Base-by-base conservation (phyloP, 352 stramenopile species). In the Globisporangium carolinianum region DNA sequence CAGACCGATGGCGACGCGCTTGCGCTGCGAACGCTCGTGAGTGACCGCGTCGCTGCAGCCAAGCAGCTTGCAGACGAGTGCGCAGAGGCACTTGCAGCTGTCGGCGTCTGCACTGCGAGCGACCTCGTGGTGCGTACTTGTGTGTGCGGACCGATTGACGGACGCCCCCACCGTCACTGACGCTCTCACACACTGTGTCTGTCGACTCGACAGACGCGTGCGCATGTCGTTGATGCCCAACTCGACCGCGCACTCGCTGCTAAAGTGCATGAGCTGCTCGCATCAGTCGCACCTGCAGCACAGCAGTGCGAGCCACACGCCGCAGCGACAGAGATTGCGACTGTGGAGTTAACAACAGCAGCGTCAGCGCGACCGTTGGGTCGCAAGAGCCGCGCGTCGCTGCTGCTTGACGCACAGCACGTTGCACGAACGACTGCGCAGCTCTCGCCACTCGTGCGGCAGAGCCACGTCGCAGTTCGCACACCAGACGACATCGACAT, bases 181-280 rank as follows among this genome's bases (percentile, higher is more conserved):
- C 2, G 24, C 7, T 46, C 12, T 10, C 42, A 6, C 42, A 17
- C 42, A 17, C 12, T 17, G 12, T 47, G 4, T n/a, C 41, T 47
- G n/a, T 15, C n/a, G 42, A 12, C 41, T 5, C 9, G 41, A 45
- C 41, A 76, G 68, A 51, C 47, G 15, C 53, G 51, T 11, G 56
- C 57, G 6, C 32, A 55, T 9, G 8, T 55, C 32, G 56, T 60
- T 50, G 37, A 61, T 47, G 39, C 67, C 11, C 61, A 61, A 47
- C 51, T 59, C 49, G 65, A 78, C 48, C 49, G 52, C 43, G 9
- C 18, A 5, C 53, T 78, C 10, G 64, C 64, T 7, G 17, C 45
- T 2, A 73, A 75, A 62, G 59, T 78, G 46, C 51, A 14, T 6
- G 65, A 73, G 43, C 41, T 77, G 38, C 36, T 77, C 8, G 39